Evolutionary conservation across 768 basidiomycete genomes (phyloP), one percentile per base, ranked within the genome.

Genomic region (Auriscalpium orientale): DNA sequence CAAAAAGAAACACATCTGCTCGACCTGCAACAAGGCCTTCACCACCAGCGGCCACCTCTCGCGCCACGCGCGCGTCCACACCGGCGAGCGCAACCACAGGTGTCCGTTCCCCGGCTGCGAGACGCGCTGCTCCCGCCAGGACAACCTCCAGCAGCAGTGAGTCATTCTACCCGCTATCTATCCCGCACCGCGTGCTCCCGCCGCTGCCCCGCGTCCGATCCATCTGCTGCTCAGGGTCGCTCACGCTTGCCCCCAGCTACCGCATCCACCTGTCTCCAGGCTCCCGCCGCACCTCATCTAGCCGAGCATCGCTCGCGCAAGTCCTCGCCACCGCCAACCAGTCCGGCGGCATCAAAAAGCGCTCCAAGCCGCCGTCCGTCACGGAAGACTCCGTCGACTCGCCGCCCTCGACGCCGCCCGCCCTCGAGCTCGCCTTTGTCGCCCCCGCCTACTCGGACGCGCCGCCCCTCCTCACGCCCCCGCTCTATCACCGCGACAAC

Each of bases 81-180:
- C 92, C 15, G 92, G 92, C 43, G 92, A 94, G 65, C 79, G 90
- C 59, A 93, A 94, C 71, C 90, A 94, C 74, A 89, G 84, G 57
- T 95, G 92, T 66, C 92, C 93, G 36, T 95, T 91, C 73, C 92
- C 93, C n/a, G 92, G 91, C 21, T 95, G 92, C 68, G 89, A 93
- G 64, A 94, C 91, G 1, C 79, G 89, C 16, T 95, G 93, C 62
- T 91, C 89, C 11, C 76, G 92, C 36, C 91, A 93, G 69, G 93
- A 95, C 64, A 95, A 95, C 62, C 77, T 95, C 16, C 83, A 80
- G 61, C 79, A 80, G 61, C 79, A 80, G 79, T 80, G 62, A 73
- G 79, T 76, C 10, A 28, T 38, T 16, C 36, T 51, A 51, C 44
- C 21, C 45, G 43, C 46, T 13, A 20, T 20, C 22, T n/a, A 11